Base-by-base conservation (phyloP, 768 basidiomycete genomes). In the Phaffia tasmanica region DNA sequence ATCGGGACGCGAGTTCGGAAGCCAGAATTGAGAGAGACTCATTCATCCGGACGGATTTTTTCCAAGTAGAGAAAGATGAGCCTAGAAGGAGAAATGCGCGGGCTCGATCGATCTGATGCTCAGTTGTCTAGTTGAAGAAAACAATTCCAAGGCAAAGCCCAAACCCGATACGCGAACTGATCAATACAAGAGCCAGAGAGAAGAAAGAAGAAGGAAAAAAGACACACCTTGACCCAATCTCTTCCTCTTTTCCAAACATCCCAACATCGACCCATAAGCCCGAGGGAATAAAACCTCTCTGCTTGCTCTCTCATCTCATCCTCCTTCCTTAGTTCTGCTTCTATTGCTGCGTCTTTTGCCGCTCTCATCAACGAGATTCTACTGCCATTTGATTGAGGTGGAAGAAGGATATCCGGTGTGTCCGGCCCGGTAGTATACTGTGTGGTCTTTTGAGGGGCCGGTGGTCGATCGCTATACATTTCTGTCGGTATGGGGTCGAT, bases 221-320 rank as follows among this genome's bases (percentile, higher is more conserved):
- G 23, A 79, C 87, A 67, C 76, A 89, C 89, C 68, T 80, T 76
- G 71, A 88, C 83, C 88, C 89, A 89, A 55, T 81, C 76, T 71
- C 81, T 82, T 1, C 84, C 84, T 72, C 83, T 82, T 56, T 78
- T 79, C 89, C 89, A 92, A 67, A 85, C 81, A 57, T 84, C 82
- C 83, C 84, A 87, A 72, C 83, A 89, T 19, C 83, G 83, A 71
- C 85, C 84, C 30, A 88, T 61, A 65, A 90, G 76, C 61, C 79
- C 80, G 61, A 84, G 82, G 35, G 82, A 78, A 54, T 85, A 79
- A 74, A 85, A 89, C 64, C 79, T 78, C 74, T 85, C 86, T 23
- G 89, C 89, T 42, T 42, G 35, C 35, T 42, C 35, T 32, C 83
- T 81, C 70, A 81, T 79, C 72, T 89, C 85, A 70, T 70, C 62